A percentile compares a stretch with the other conserved stretches of the same genome.
These are phyloP conservation scores for Pseudogymnoascus sp. DNA, from an alignment of 2,329 filamentous ascomycete species.

Conservation along the genomic window DNA sequence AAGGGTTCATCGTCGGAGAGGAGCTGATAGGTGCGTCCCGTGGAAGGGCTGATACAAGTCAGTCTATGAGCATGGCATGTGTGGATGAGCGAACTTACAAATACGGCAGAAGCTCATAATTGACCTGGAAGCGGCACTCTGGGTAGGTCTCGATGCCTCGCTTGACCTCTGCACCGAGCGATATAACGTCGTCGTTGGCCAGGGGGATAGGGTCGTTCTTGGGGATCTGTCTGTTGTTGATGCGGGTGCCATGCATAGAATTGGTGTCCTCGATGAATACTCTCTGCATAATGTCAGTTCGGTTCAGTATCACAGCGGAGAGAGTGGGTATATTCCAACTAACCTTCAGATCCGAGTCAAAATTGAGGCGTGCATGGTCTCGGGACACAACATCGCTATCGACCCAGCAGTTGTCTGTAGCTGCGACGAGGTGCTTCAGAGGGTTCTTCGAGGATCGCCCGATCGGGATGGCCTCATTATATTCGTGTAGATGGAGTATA, in stretches of 20 bases:
- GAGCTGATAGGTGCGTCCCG: not conserved
- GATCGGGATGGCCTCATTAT: conserved; percentile 25
- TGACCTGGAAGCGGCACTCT: conserved; percentile 25
- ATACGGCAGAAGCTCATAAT: conserved; percentile 20
- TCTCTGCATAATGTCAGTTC: conserved; percentile 27
- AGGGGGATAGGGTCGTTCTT: conserved; percentile 24
- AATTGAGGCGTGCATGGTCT: conserved; percentile 51
- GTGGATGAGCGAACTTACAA: conserved; percentile 19
- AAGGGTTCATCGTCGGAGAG: not conserved
- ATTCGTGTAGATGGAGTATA: conserved; percentile 8
- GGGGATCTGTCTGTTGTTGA: conserved; percentile 42
- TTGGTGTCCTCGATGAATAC: conserved; percentile 46
- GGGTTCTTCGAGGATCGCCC: conserved; percentile 41
- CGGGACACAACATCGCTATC: conserved; percentile 67
- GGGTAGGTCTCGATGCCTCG: conserved; percentile 37
- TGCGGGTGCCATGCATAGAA: conserved; percentile 55
- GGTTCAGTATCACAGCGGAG: not conserved
- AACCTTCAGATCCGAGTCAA: conserved; percentile 41
- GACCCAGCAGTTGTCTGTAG: conserved; percentile 56
- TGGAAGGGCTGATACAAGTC: not conserved
- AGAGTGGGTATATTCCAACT: conserved; percentile 15
- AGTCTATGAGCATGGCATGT: not conserved
- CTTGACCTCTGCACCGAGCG: conserved; percentile 43
- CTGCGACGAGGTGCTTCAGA: conserved; percentile 37
- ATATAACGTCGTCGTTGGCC: conserved; percentile 33